Evolutionary conservation across 2,329 filamentous ascomycete species (phyloP).

Genomic region (Hirsutella rhossiliensis): DNA sequence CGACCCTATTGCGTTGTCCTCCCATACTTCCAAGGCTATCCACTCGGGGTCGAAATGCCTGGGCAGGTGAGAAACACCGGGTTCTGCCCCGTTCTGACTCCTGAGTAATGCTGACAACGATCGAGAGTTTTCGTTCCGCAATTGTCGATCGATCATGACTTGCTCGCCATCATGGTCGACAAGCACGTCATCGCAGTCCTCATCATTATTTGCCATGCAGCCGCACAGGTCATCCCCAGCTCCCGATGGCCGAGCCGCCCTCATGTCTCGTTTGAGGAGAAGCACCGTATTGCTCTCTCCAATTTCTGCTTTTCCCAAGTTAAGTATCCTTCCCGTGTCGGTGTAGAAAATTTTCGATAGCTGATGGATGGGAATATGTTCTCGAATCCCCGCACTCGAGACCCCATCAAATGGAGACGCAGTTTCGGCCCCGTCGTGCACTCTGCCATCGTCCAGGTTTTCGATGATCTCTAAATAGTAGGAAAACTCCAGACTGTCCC

Average conservation of each 20-base stretch:
- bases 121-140: slow-evolving; percentile 14
- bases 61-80: slow-evolving; percentile 34
- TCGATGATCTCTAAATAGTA: slow-evolving; percentile 78
- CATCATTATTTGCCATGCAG: not conserved
- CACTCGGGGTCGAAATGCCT: slow-evolving; percentile 75
- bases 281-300: slow-evolving; percentile 27
- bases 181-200: not conserved
- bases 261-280: slow-evolving; percentile 17
- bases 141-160: slow-evolving; percentile 32
- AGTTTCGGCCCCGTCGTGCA: slow-evolving; percentile 30
- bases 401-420: slow-evolving; percentile 27
- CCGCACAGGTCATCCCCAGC: not conserved
- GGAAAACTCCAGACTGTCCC: slow-evolving; percentile 36
- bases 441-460: slow-evolving; percentile 53
- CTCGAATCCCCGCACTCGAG: slow-evolving; percentile 32
- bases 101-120: not conserved
- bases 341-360: slow-evolving; percentile 90
- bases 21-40: slow-evolving; percentile 81
- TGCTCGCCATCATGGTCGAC: slow-evolving; percentile 22
- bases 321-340: slow-evolving; percentile 79
- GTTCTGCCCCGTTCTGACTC: not conserved
- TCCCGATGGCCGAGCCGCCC: slow-evolving; percentile 32
- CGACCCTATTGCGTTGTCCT: slow-evolving; percentile 39
- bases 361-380: slow-evolving; percentile 40
- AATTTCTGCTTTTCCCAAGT: slow-evolving; percentile 49